Conservation (phyloP, 306 rosid genomes). For the Purshia tridentata region DNA sequence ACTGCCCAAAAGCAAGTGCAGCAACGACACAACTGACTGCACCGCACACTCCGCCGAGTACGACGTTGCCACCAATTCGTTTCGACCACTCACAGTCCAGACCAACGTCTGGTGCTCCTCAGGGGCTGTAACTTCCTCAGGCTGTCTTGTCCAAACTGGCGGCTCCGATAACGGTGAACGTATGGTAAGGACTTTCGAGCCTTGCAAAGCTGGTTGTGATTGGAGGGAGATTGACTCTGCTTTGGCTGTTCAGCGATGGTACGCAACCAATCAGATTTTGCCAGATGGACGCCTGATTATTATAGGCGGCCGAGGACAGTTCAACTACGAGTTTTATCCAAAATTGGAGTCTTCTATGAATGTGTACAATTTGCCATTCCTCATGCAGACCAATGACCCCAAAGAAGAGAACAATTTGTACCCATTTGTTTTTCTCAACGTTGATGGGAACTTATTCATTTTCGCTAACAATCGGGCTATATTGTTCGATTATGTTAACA, state of each 20-base stretch:
- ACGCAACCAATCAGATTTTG: conserved; percentile 49
- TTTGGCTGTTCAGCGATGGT: conserved; percentile 43
- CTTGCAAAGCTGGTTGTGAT: conserved; percentile 39
- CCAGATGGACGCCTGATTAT: conserved; percentile 57
- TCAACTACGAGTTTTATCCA: conserved; percentile 58
- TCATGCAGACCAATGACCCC: conserved; percentile 37
- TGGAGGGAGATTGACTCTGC: conserved; percentile 36
- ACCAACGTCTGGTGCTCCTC: conserved; percentile 83
- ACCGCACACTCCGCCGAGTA: conserved; percentile 73
- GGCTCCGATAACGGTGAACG: conserved; percentile 62
- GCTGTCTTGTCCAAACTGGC: conserved; percentile 60
- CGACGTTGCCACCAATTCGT: conserved; percentile 46
- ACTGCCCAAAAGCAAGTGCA: conserved; percentile 45
- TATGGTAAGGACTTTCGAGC: conserved; percentile 24
- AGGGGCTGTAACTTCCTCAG: conserved; percentile 39
- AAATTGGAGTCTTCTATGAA: not conserved
- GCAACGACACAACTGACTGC: conserved; percentile 49
- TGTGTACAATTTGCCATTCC: conserved; percentile 29
- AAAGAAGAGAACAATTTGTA: conserved; percentile 52
- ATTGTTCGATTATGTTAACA: conserved; percentile 36
- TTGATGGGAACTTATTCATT: conserved; percentile 59
- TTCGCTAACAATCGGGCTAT: conserved; percentile 58
- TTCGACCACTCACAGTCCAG: conserved; percentile 55
- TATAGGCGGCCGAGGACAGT: conserved; percentile 46
- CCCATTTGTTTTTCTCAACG: conserved; percentile 56